phyloP scores from a whole-genome alignment of 345 rosid species.

The Alliaria petiolata region DNA sequence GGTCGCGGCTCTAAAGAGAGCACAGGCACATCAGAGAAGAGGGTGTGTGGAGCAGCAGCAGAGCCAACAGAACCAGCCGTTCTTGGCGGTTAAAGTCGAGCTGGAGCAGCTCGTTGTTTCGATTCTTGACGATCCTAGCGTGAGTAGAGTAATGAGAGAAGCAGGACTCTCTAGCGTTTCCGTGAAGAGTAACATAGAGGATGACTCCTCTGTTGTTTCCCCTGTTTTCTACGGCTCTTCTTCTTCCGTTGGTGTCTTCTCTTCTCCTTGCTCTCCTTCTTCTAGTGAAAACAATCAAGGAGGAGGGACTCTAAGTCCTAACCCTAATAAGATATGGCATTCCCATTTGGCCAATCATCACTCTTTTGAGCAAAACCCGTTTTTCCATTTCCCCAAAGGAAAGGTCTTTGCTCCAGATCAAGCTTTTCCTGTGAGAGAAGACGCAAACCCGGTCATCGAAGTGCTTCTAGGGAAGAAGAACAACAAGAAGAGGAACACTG shows the following conservation, averaged over 20 bases:
- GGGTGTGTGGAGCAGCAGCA: slow-evolving; percentile 70
- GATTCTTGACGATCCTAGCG: slow-evolving; percentile 79
- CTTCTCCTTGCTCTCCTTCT: slow-evolving; percentile 84
- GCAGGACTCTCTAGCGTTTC: slow-evolving; percentile 78
- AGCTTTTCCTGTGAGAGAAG: slow-evolving; percentile 43
- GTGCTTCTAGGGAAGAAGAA: slow-evolving; percentile 51
- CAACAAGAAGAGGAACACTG: slow-evolving; percentile 57
- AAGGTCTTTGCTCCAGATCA: slow-evolving; percentile 36
- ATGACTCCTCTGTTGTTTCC: slow-evolving; percentile 49
- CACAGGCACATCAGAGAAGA: slow-evolving; percentile 77
- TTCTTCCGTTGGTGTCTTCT: slow-evolving; percentile 68
- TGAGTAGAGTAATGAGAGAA: slow-evolving; percentile 88
- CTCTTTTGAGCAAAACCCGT: slow-evolving; percentile 53
- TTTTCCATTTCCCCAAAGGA: slow-evolving; percentile 50
- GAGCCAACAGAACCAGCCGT: slow-evolving; percentile 63
- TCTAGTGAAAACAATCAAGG: slow-evolving; percentile 42
- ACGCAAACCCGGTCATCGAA: slow-evolving; percentile 60
- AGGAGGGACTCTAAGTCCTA: slow-evolving; percentile 38
- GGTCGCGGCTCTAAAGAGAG: slow-evolving; percentile 70
- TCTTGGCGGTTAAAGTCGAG: slow-evolving; percentile 61
- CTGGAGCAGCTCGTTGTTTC: slow-evolving; percentile 67
- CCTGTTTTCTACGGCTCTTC: slow-evolving; percentile 56
- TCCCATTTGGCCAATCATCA: slow-evolving; percentile 41
- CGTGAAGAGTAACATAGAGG: slow-evolving; percentile 65
- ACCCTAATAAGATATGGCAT: slow-evolving; percentile 55